phyloP scores from a whole-genome alignment of 768 basidiomycete species.

The Baorangia bicolor region DNA sequence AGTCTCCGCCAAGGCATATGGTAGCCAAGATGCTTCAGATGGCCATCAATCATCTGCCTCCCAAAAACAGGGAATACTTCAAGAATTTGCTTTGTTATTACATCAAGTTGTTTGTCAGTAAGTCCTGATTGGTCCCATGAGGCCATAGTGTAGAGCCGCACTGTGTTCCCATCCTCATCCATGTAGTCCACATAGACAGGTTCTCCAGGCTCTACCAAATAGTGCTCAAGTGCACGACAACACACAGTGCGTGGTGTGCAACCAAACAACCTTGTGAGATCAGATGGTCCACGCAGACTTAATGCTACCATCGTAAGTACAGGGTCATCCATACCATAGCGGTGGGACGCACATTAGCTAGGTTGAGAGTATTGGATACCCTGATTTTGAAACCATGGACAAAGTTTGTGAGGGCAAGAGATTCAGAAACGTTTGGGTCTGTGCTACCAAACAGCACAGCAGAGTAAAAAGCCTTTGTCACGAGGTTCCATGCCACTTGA shows the following conservation, averaged over 20 bases:
- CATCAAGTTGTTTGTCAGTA: neutral
- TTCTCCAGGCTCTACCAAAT: neutral
- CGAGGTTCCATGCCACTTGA: neutral
- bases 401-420: neutral
- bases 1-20: neutral
- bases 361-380: neutral
- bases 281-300: neutral
- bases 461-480: neutral
- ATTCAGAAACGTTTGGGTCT: neutral
- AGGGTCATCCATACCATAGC: no score
- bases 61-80: neutral
- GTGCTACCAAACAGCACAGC: neutral
- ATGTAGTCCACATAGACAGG: neutral
- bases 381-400: neutral
- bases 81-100: neutral
- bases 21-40: neutral
- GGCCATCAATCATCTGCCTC: neutral
- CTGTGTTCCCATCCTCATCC: neutral
- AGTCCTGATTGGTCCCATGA: neutral
- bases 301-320: neutral
- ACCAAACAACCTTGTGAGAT: neutral
- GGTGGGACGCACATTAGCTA: neutral
- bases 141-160: neutral
- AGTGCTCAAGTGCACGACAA: neutral
- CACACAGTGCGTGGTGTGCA: neutral